phyloP scores from a whole-genome alignment of 768 basidiomycete genomes.

The Collybiopsis luxurians region DNA sequence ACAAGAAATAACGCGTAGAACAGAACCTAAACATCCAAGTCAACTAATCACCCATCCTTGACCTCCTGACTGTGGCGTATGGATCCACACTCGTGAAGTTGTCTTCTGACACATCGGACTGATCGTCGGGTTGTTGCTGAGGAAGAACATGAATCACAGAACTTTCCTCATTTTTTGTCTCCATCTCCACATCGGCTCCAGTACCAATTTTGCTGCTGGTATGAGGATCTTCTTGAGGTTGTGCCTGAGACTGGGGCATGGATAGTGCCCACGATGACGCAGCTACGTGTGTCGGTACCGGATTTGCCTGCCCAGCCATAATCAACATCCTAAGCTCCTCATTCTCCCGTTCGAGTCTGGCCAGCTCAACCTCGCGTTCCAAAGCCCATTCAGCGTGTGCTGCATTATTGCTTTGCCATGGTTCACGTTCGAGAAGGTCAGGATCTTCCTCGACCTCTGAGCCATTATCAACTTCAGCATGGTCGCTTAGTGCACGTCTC shows the following conservation, averaged over 20 bases:
- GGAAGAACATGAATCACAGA: not conserved
- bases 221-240: not conserved
- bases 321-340: conserved; percentile 72
- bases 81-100: conserved; percentile 1
- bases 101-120: not conserved
- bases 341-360: conserved; percentile 86
- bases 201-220: no score
- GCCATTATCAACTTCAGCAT: conserved; percentile 6
- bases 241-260: not conserved
- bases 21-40: no score
- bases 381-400: conserved; percentile 69
- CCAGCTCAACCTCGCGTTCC: conserved; percentile 89
- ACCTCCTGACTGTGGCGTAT: conserved; percentile 2
- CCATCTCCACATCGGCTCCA: not conserved
- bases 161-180: not conserved
- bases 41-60: not conserved
- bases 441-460: conserved; percentile 2
- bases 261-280: not conserved
- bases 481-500: not conserved
- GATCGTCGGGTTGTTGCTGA: not conserved
- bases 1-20: no score
- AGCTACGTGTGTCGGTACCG: not conserved
- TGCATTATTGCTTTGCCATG: conserved; percentile 33
- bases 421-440: conserved; percentile 11
- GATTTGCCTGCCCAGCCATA: conserved; percentile 37